phyloP scores from a whole-genome alignment of 1,139 yeast genomes.

The Debaryomycetaceae sp. region DNA sequence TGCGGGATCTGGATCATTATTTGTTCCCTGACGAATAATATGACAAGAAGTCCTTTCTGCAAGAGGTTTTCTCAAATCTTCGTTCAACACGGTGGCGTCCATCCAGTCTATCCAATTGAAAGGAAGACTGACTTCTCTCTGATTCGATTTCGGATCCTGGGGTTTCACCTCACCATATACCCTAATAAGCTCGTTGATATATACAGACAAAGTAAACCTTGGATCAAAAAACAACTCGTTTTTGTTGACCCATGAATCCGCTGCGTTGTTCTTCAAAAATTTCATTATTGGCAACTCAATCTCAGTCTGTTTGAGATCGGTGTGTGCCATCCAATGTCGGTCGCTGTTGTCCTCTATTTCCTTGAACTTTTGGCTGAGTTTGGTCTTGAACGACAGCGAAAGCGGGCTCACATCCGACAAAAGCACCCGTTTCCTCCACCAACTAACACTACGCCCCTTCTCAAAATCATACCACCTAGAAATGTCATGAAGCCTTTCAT shows the following conservation, averaged over 20 bases:
- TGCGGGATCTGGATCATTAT: constrained; percentile 18
- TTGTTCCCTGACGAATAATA: constrained; percentile 16
- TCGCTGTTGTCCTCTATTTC: constrained; percentile 14
- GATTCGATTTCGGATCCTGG: constrained; percentile 15
- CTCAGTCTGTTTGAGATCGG: constrained; percentile 17
- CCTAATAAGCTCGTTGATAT: constrained; percentile 25
- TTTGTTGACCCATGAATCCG: constrained; percentile 17
- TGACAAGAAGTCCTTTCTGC: constrained; percentile 19
- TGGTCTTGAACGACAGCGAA: constrained; percentile 5
- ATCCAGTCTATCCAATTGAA: constrained; percentile 32
- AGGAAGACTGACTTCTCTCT: constrained; percentile 16
- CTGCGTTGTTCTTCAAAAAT: constrained; percentile 14
- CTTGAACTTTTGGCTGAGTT: constrained; percentile 10
- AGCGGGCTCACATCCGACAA: background rate
- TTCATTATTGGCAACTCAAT: constrained; percentile 9
- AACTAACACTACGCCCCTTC: background rate
- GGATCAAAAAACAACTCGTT: constrained; percentile 34
- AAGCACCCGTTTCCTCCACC: background rate
- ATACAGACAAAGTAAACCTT: constrained; percentile 35
- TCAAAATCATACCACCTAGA: background rate
- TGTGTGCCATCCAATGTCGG: constrained; percentile 22
- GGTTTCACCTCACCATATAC: constrained; percentile 10
- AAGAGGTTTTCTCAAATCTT: constrained; percentile 17
- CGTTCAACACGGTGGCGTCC: constrained; percentile 20
- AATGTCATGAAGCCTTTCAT: background rate